Conservation (phyloP, 495 filamentous ascomycete species). For the Xylona heveae region DNA sequence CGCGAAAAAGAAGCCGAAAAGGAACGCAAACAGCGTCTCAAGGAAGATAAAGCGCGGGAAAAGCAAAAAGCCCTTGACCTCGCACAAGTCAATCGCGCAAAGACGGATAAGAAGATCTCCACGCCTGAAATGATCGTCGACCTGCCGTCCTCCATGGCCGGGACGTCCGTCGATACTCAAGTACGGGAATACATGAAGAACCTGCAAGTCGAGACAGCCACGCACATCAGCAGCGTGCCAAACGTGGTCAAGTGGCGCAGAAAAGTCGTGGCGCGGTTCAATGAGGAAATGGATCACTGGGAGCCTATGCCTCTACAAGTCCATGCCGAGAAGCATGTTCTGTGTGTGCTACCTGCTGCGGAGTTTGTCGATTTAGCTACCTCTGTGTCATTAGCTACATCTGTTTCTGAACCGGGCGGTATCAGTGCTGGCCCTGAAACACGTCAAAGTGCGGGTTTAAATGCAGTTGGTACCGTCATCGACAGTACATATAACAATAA, state of each 20-base stretch:
- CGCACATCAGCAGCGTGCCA: slow-evolving; percentile 19
- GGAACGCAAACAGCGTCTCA: slow-evolving; percentile 25
- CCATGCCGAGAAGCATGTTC: slow-evolving; percentile 39
- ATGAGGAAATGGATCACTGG: slow-evolving; percentile 39
- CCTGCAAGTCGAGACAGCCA: slow-evolving; percentile 31
- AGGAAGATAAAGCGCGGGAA: slow-evolving; percentile 33
- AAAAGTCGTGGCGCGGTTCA: slow-evolving; percentile 40
- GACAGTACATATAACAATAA: too few relatives aligned
- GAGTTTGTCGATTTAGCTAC: slow-evolving; percentile 47
- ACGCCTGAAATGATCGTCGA: slow-evolving; percentile 72
- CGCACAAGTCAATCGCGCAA: slow-evolving; percentile 52
- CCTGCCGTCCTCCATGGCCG: slow-evolving; percentile 33
- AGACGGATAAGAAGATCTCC: slow-evolving; percentile 55
- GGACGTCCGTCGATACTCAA: slow-evolving; percentile 24
- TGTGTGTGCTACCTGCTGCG: slow-evolving; percentile 41
- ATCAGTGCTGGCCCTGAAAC: slow-evolving; percentile 12
- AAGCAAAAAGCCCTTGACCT: slow-evolving; percentile 48
- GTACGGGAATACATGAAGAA: slow-evolving; percentile 30
- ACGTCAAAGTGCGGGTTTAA: slow-evolving; percentile 11
- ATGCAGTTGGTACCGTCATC: too few relatives aligned
- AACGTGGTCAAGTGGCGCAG: slow-evolving; percentile 57
- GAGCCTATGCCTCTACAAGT: slow-evolving; percentile 39
- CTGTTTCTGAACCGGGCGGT: too few relatives aligned
- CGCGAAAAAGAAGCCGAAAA: slow-evolving; percentile 23
- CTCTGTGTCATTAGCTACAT: too few relatives aligned